Evolutionary conservation across 164 flowering plant genomes (phyloP).

Genomic region (Aristolochia californica): DNA sequence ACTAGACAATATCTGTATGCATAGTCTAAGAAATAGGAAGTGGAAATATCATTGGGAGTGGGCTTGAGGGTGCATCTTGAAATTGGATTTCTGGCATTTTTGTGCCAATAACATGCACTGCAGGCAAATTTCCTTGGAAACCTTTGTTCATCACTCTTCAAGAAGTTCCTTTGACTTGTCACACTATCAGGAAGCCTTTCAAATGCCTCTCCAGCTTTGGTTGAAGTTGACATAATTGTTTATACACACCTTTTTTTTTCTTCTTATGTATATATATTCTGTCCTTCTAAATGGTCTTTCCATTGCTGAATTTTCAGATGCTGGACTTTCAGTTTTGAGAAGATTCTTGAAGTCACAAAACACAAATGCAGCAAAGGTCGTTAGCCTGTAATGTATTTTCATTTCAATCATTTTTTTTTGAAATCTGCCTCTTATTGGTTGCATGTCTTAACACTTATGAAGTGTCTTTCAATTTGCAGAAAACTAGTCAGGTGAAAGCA

Average conservation of each 20-base stretch:
- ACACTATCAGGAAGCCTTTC: no score
- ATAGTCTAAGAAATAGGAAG: not conserved
- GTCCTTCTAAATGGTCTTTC: not conserved
- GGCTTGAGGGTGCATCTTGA: no score
- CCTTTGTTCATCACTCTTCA: no score
- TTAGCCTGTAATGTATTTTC: slow-evolving; percentile 8
- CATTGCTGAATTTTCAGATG: slow-evolving; percentile 41
- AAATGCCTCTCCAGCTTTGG: no score
- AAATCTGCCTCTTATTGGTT: slow-evolving; percentile 3
- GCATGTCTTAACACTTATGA: slow-evolving; percentile 17
- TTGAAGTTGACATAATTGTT: no score
- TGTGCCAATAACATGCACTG: no score
- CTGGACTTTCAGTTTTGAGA: slow-evolving; percentile 79
- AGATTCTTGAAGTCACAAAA: slow-evolving; percentile 59
- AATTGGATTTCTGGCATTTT: no score
- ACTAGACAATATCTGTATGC: not conserved
- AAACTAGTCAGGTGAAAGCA: slow-evolving; percentile 50
- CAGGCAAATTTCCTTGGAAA: no score
- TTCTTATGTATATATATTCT: no score
- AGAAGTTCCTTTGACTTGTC: no score
- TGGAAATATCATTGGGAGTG: no score
- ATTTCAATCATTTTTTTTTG: not conserved
- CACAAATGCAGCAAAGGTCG: slow-evolving; percentile 50
- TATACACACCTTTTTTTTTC: no score
- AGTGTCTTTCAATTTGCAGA: slow-evolving; percentile 51